Evolutionary conservation across 768 basidiomycete species (phyloP), one percentile per base, ranked within the genome.

Genomic region (Rhodotorula kratochvilovae): DNA sequence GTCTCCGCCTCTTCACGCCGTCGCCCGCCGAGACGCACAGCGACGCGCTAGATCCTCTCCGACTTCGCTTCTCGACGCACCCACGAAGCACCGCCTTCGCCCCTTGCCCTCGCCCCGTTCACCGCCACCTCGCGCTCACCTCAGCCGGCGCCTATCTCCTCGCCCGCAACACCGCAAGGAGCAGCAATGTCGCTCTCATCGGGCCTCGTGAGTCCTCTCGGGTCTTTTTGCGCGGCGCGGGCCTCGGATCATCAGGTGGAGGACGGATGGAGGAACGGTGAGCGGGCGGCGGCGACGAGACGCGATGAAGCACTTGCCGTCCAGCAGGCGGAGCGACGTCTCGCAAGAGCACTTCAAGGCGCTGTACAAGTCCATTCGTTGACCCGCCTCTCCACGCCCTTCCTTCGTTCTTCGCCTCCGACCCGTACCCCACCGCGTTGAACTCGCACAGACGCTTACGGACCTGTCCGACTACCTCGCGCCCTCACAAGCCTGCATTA

Each of bases 401-500:
- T 12, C 42, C 15, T 42, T n/a, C 23, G 5, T 5, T 19, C 43
- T 35, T 46, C 15, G 0, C 17, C 3, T 35, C 16, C 43, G 8
- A 23, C 29, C 33, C 55, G 42, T 17, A n/a, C 58, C 10, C 19
- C 60, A 1, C 11, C 61, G 0, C 12, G n/a, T 29, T 10, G 50
- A 42, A 39, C 39, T 39, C 39, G 39, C 25, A 31, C 50, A 64
- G 63, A 61, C 63, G 23, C 62, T 63, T 2, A 33, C 62, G 27
- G 58, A 64, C 35, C 61, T 70, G 11, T 64, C 68, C 61, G 96
- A 98, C 81, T 99, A 93, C 80, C 91, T 99, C 54, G 90, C 91
- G 0, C 96, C 96, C 3, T 90, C 92, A 2, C 95, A 97, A 81
- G 90, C 90, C 29, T 99, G 96, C 81, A 97, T 98, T 81, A 96